Evolutionary conservation across 2,329 filamentous ascomycete genomes (phyloP), one percentile per base, ranked within the genome.

Genomic region (Monosporascus sp.): DNA sequence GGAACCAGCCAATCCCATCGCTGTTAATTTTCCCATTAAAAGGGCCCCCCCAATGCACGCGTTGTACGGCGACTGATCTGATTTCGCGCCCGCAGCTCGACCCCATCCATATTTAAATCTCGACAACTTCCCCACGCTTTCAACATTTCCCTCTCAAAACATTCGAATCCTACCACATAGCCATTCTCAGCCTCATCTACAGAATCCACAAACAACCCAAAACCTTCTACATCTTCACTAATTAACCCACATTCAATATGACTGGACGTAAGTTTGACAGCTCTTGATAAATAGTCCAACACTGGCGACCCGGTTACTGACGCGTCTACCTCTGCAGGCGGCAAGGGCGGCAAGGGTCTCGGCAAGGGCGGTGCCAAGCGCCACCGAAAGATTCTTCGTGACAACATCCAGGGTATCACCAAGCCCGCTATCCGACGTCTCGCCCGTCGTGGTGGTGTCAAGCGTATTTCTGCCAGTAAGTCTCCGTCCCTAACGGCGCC

Each of bases 381-480:
- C 79, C 92, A 97, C 81, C 87, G 93, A 72, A 97, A 97, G 89
- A 97, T 97, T 82, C 85, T 97, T 77, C 91, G 92, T 79, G 92
- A 96, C 88, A 97, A 96, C 88, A 97, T 97, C 73, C 92, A 97
- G 82, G 92, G 92, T 80, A 97, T 97, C 74, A 97, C 92, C 72
- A 97, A 97, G 89, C 92, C 92, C 69, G 92, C 92, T 70, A 97
- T 97, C 78, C 88, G 92, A 71, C 92, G 92, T 95, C 91, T 97
- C 74, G 92, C 92, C 63, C 92, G 92, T 80, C 91, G 92, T 94
- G 92, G 92, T 78, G 92, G 92, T 92, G 92, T 97, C 84, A 97
- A 97, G 90, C 92, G 92, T 96, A 97, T 97, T 71, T 96, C 91
- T 70, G 92, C 92, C 74, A 95, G 86, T 89, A 84, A 74, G 82